phyloP scores from a whole-genome alignment of 129 eudicot species.

The sunflower (Helianthus annuus) region DNA sequence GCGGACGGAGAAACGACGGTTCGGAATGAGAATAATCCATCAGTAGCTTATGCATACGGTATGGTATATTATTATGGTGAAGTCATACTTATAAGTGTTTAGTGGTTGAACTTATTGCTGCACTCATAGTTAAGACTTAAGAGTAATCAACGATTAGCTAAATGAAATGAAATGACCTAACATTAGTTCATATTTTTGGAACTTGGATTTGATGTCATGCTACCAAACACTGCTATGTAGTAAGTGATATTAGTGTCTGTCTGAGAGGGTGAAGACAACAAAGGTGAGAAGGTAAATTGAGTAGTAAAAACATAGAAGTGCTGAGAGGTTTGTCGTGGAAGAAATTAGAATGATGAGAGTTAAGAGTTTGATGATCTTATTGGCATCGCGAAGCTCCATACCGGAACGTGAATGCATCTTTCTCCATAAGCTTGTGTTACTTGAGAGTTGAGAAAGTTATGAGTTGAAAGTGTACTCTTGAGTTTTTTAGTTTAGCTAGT shows the following conservation, averaged over 20 bases:
- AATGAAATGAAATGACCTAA: constrained; percentile 3
- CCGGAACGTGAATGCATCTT: constrained; percentile 19
- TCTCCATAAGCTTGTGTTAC: constrained; percentile 6
- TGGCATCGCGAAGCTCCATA: neutral
- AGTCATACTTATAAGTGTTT: constrained; percentile 1
- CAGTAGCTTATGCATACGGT: constrained; percentile 97
- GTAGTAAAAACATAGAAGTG: too few species aligned
- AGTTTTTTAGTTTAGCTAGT: neutral
- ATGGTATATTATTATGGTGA: constrained; percentile 28
- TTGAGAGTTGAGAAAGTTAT: constrained; percentile 1
- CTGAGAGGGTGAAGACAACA: too few species aligned
- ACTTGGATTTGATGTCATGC: neutral
- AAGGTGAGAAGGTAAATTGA: too few species aligned
- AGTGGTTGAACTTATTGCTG: constrained; percentile 12
- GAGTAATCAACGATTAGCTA: constrained; percentile 19
- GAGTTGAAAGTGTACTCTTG: constrained; percentile 9
- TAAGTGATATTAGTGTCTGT: neutral
- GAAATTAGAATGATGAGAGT: neutral
- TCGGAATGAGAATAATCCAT: constrained; percentile 72
- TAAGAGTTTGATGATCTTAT: constrained; percentile 16
- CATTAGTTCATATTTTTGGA: constrained; percentile 6
- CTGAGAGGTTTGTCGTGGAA: too few species aligned
- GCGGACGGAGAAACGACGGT: constrained; percentile 96
- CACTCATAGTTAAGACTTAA: neutral
- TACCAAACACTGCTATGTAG: constrained; percentile 15